Evolutionary conservation across 805 yeast species (phyloP), one percentile per base, ranked within the genome.

Genomic region (Lachancea cidri): DNA sequence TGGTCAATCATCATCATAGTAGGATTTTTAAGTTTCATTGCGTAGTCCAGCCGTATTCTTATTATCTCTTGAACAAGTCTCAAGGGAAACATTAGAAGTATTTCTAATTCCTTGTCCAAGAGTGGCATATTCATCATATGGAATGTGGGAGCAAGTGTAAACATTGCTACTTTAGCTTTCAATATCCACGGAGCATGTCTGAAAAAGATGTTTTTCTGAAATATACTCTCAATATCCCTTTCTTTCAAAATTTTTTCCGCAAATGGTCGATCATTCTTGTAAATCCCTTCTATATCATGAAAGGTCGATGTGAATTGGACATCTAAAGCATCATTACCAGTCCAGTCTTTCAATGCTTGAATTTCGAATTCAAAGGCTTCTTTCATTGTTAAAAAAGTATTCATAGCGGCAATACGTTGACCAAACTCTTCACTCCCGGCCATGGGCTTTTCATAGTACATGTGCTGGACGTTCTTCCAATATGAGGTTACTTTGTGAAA

Each of bases 1-100:
- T 91, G 96, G 62, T 93, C 98, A 51, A 93, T 86, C 81, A 87
- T 86, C 88, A 87, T 84, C 79, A 89, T 77, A 0, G 97, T 88
- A 1, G 96, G 96, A 53, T 83, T 84, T 39, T 74, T 77, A 36
- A 91, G 65, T 54, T 83, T 83, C 58, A 76, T 72, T 2, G 97
- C 95, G 58, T 86, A 88, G 1, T 73, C 68, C 34, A 91, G 67
- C 49, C 97, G 73, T 32, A 85, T 75, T 27, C 74, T 73, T 33
- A 89, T 82, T 38, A 86, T 75, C 53, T 86, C 96, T 54, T 81
- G 83, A 52, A 88, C 81, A 34, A 93, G 67, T 46, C 77, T 78
- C 53, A 86, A 71, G 0, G 98, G 97, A 47, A 93, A 85, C 40
- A 75, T 68, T 29, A 87, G 74, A 13, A 91, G 58, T 16, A 77